Evolutionary conservation across 768 basidiomycete genomes (phyloP).

Genomic region (Hygrocybe coccinea): DNA sequence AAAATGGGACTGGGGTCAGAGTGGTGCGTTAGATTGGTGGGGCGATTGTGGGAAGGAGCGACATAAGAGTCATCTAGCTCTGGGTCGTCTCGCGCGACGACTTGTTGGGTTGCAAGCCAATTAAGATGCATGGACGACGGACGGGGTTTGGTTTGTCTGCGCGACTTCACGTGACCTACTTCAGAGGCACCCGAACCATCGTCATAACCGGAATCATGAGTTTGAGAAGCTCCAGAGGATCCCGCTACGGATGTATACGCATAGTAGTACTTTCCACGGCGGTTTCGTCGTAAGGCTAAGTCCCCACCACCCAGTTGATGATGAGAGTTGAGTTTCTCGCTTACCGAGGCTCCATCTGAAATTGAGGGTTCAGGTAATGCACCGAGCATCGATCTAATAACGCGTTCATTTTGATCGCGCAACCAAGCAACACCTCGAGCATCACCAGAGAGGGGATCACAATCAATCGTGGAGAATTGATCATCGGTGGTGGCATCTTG

Average conservation of each 20-base stretch:
- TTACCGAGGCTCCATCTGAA: slow-evolving; percentile 45
- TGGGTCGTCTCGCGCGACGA: slow-evolving; percentile 11
- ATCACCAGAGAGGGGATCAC: slow-evolving; percentile 44
- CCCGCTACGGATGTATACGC: slow-evolving; percentile 49
- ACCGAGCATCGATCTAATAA: slow-evolving; percentile 57
- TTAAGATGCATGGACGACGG: slow-evolving; percentile 63
- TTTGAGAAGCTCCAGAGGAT: slow-evolving; percentile 45
- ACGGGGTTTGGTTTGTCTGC: slow-evolving; percentile 35
- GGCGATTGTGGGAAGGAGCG: slow-evolving; percentile 20
- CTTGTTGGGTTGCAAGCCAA: slow-evolving; percentile 58
- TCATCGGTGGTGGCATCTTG: slow-evolving; percentile 39
- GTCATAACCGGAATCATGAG: slow-evolving; percentile 52
- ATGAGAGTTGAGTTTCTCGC: slow-evolving; percentile 37
- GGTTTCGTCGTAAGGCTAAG: slow-evolving; percentile 61
- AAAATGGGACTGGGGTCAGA: slow-evolving; percentile 25
- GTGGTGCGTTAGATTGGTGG: slow-evolving; percentile 26
- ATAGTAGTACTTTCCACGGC: slow-evolving; percentile 72
- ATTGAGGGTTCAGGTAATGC: slow-evolving; percentile 53
- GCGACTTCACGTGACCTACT: slow-evolving; percentile 4
- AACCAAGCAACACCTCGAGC: slow-evolving; percentile 79
- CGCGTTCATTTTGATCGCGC: slow-evolving; percentile 70
- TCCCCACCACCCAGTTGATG: slow-evolving; percentile 40
- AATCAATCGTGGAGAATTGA: slow-evolving; percentile 38
- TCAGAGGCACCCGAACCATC: slow-evolving; percentile 33
- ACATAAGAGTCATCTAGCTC: not conserved